Evolutionary conservation across 2,329 filamentous ascomycete species (phyloP).

Genomic region (Alternaria arborescens): DNA sequence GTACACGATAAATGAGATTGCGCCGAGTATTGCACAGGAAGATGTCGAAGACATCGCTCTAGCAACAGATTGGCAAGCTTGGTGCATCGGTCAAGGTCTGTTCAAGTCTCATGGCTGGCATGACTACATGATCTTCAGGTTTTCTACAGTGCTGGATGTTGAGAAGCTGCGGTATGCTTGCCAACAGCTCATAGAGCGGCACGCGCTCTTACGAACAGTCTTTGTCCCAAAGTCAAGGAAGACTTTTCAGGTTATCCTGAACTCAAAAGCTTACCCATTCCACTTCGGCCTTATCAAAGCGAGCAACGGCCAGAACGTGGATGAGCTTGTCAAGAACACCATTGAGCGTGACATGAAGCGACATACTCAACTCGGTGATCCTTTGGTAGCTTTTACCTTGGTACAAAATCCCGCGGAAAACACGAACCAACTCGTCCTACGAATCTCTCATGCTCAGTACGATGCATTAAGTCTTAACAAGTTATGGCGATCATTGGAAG

Average conservation of each 20-base stretch:
- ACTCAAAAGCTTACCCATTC: slow-evolving; percentile 3
- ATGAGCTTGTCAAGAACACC: not conserved
- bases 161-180: not conserved
- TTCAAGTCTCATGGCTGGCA: slow-evolving; percentile 13
- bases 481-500: slow-evolving; percentile 10
- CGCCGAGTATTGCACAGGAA: not conserved
- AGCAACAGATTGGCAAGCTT: slow-evolving; percentile 12
- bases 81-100: slow-evolving; percentile 7
- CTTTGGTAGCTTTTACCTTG: not conserved
- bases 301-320: not conserved
- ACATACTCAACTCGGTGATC: slow-evolving; percentile 1
- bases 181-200: slow-evolving; percentile 1
- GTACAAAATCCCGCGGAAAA: not conserved
- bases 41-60: slow-evolving; percentile 3
- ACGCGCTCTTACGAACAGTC: slow-evolving; percentile 3
- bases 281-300: not conserved
- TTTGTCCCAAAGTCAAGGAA: slow-evolving; percentile 4
- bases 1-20: not conserved
- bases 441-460: slow-evolving; percentile 11
- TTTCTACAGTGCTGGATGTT: not conserved
- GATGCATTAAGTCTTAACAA: slow-evolving; percentile 7
- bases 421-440: slow-evolving; percentile 7
- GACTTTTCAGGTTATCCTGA: slow-evolving; percentile 6
- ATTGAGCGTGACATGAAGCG: slow-evolving; percentile 10
- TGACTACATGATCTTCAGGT: slow-evolving; percentile 13